These are phyloP conservation scores for Entonaema liquescens DNA, from an alignment of 495 filamentous ascomycete genomes.

Conservation along the genomic window DNA sequence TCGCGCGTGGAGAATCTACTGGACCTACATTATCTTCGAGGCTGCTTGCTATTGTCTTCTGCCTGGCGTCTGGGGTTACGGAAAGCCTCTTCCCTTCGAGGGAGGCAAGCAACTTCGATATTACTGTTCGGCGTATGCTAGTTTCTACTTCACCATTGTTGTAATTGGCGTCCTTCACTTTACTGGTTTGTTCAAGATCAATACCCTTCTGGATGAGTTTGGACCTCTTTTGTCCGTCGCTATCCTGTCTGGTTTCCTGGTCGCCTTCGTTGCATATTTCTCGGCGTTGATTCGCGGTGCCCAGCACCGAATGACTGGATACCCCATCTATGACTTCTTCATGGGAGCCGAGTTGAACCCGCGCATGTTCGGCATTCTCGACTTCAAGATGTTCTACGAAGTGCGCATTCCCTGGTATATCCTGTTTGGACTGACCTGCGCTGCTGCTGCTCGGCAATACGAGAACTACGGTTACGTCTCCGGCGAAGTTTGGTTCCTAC, in stretches of 20 bases:
- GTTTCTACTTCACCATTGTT: slow-evolving; percentile 85
- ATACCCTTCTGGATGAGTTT: slow-evolving; percentile 95
- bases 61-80: slow-evolving; percentile 83
- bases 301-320: slow-evolving; percentile 90
- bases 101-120: slow-evolving; percentile 86
- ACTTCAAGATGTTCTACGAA: slow-evolving; percentile 99
- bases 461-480: slow-evolving; percentile 91
- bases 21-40: slow-evolving; percentile 88
- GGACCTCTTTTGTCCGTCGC: slow-evolving; percentile 89
- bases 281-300: slow-evolving; percentile 82
- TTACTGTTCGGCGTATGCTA: slow-evolving; percentile 89
- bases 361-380: slow-evolving; percentile 88
- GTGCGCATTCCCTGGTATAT: slow-evolving; percentile 98
- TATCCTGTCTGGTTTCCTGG: slow-evolving; percentile 84
- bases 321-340: slow-evolving; percentile 96
- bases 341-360: slow-evolving; percentile 99
- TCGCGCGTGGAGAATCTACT: slow-evolving; percentile 91
- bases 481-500: slow-evolving; percentile 84
- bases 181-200: slow-evolving; percentile 85
- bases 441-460: slow-evolving; percentile 85
- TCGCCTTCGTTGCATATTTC: slow-evolving; percentile 83
- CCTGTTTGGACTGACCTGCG: slow-evolving; percentile 79
- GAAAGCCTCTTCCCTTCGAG: slow-evolving; percentile 84
- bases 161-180: slow-evolving; percentile 75
- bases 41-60: slow-evolving; percentile 80